Conservation (phyloP, 805 yeast species). For the Kuraishia hungarica region DNA sequence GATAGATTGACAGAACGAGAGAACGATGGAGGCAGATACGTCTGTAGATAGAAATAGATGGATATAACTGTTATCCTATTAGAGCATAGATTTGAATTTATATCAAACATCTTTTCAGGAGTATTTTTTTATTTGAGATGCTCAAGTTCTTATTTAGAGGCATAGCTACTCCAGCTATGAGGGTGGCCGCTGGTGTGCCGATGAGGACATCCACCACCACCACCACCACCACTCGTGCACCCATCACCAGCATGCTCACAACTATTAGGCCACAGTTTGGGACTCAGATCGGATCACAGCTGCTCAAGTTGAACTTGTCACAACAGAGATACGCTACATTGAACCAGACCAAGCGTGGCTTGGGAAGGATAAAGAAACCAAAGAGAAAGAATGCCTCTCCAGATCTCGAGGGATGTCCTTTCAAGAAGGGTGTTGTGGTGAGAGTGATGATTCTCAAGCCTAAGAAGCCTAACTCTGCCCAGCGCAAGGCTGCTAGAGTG, state of each 20-base stretch:
- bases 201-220: background rate
- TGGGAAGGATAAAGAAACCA: conserved; percentile 28
- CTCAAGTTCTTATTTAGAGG: conserved; percentile 1
- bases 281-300: background rate
- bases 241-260: background rate
- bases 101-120: too few species aligned
- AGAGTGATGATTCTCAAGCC: conserved; percentile 95
- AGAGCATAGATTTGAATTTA: too few species aligned
- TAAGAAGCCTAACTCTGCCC: conserved; percentile 97
- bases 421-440: conserved; percentile 86
- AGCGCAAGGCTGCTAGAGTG: conserved; percentile 94
- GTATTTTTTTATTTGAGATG: background rate
- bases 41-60: too few species aligned
- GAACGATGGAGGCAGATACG: background rate
- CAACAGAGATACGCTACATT: conserved; percentile 59
- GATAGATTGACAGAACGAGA: background rate
- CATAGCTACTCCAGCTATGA: background rate
- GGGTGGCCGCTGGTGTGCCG: background rate
- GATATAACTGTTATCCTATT: too few species aligned
- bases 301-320: conserved; percentile 2
- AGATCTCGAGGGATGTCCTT: conserved; percentile 75
- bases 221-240: background rate
- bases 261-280: background rate
- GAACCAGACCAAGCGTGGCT: conserved; percentile 70
- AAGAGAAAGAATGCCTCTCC: conserved; percentile 57